Evolutionary conservation across 495 filamentous ascomycete genomes (phyloP).

Genomic region (Penicillium ucsense): DNA sequence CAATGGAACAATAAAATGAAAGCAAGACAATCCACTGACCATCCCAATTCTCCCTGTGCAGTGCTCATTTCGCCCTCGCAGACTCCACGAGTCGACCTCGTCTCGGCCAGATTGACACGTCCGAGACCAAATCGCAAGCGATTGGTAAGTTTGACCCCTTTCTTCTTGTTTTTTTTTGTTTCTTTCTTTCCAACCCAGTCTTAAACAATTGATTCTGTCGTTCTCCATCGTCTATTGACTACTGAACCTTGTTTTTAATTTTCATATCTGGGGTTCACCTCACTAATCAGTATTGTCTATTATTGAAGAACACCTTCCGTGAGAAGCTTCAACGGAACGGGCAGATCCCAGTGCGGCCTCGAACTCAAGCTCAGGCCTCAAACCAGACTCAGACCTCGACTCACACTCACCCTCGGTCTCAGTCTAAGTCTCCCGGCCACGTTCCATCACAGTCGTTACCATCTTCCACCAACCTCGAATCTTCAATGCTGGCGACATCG

Average conservation of each 20-base stretch:
- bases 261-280: neutral
- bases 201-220: no score
- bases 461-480: constrained; percentile 16
- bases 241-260: neutral
- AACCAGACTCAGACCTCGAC: no score
- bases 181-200: no score
- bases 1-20: no score
- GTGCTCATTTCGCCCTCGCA: constrained; percentile 6
- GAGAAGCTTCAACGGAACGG: constrained; percentile 22
- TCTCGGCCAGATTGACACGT: constrained; percentile 15
- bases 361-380: no score
- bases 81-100: constrained; percentile 16
- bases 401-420: no score
- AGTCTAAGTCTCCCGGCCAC: constrained; percentile 5
- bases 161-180: no score
- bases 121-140: constrained; percentile 20
- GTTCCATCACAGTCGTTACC: constrained; percentile 7
- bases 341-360: neutral
- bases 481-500: constrained; percentile 22
- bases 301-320: constrained; percentile 31
- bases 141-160: constrained; percentile 13
- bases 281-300: no score
- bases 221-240: no score
- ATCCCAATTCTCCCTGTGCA: neutral
- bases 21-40: constrained; percentile 3